These are phyloP conservation scores for Balakata baccata DNA, from an alignment of 345 rosid species.

Conservation along the genomic window DNA sequence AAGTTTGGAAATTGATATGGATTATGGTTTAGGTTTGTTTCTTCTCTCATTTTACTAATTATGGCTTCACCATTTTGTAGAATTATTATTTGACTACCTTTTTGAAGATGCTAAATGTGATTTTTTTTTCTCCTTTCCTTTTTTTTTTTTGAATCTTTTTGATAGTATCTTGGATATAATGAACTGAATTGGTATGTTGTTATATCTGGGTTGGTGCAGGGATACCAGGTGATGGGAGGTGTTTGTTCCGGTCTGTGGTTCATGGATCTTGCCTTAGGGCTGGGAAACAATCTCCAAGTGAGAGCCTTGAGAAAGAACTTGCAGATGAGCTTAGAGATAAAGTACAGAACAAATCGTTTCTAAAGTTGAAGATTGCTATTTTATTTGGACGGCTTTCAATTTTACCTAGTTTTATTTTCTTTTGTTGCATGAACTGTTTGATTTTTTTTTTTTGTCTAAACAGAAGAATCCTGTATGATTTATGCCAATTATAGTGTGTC, in stretches of 20 bases:
- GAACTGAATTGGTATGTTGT: slow-evolving; percentile 9
- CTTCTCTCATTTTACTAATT: not conserved
- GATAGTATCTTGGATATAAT: not conserved
- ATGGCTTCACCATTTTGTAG: not conserved
- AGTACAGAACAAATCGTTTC: slow-evolving; percentile 25
- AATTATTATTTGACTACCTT: not conserved
- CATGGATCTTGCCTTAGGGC: slow-evolving; percentile 49
- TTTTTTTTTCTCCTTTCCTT: too few relatives aligned
- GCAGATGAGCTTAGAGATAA: slow-evolving; percentile 63
- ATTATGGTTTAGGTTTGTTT: slow-evolving; percentile 32
- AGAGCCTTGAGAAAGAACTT: slow-evolving; percentile 49
- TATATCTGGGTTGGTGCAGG: slow-evolving; percentile 28
- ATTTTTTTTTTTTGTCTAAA: not conserved
- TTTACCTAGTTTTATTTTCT: not conserved
- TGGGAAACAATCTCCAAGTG: slow-evolving; percentile 56
- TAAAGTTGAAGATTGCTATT: too few relatives aligned
- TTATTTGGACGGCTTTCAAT: not conserved
- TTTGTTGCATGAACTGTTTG: not conserved
- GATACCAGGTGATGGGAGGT: slow-evolving; percentile 67
- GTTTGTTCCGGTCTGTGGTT: slow-evolving; percentile 64
- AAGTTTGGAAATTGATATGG: slow-evolving; percentile 27
- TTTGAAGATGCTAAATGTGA: not conserved
- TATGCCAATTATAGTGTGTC: not conserved
- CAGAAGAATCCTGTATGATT: not conserved
- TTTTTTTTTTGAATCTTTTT: not conserved